Conservation (phyloP, 73 alveolate genomes). For the Paramecium biaurelia region DNA sequence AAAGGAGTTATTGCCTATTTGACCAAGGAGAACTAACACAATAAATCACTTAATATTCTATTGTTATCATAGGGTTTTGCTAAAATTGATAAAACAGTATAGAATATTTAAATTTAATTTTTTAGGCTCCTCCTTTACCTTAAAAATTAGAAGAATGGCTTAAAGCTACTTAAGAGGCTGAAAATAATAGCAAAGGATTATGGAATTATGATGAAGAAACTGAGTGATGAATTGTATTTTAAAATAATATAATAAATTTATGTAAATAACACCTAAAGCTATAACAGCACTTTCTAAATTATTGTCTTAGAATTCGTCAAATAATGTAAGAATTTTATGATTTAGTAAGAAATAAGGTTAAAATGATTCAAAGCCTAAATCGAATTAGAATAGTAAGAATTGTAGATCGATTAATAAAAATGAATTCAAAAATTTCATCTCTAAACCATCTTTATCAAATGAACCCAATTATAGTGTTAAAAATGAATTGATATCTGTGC, state of each 20-base stretch:
- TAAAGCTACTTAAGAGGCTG: constrained; percentile 73
- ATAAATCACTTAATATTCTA: constrained; percentile 66
- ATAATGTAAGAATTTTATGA: background rate
- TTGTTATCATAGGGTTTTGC: constrained; percentile 63
- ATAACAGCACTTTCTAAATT: constrained; percentile 41
- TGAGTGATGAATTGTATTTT: background rate
- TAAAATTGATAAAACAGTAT: constrained; percentile 38
- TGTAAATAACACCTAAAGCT: constrained; percentile 49
- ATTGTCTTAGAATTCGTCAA: background rate
- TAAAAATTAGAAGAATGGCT: constrained; percentile 72
- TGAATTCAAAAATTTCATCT: constrained; percentile 16
- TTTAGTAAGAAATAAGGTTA: background rate
- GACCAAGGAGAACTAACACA: constrained; percentile 65
- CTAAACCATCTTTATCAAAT: background rate
- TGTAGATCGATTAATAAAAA: constrained; percentile 6
- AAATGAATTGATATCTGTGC: constrained; percentile 14
- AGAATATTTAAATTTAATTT: background rate
- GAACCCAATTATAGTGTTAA: constrained; percentile 7
- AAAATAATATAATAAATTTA: background rate
- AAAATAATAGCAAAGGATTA: constrained; percentile 64
- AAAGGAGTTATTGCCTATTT: constrained; percentile 62
- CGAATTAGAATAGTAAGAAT: background rate
- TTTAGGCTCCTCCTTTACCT: constrained; percentile 62
- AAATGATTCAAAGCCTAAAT: constrained; percentile 9
- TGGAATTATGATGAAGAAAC: constrained; percentile 79